Base-by-base conservation (phyloP, 2,329 filamentous ascomycete species). In the Colletotrichum australisinense region DNA sequence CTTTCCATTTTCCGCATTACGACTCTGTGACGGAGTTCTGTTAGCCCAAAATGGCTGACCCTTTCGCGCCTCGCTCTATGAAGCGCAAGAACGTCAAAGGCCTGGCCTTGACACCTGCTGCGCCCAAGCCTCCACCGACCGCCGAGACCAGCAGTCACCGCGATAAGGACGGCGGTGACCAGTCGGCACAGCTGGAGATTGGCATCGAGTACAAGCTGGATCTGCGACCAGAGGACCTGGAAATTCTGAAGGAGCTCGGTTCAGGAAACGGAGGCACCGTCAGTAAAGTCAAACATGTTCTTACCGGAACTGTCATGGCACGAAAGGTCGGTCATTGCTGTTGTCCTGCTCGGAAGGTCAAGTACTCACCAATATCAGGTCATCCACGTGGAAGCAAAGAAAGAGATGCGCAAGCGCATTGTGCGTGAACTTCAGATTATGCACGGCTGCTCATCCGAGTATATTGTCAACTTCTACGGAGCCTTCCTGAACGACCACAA, bases 71-170 rank as follows among this genome's bases (percentile, higher is more conserved):
- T 84, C 90, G 90, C 84, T 97, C 97, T 75, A 93, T 99, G 92
- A 98, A 98, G 92, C 93, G 96, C 88, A 98, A 98, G 91, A 99
- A 99, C 83, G 93, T 97, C 84, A 98, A 98, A 87, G 96, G 95
- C 49, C 92, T 99, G 63, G 95, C 95, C 77, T 88, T 99, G 81
- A 95, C 91, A 79, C 92, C 94, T 63, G 92, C 93, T 28, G 89
- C 93, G 59, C 93, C 94, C 55, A 94, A 95, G 75, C 87, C 90
- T 63, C 86, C 91, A 67, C 90, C 92, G 67, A 92, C 94, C 35
- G 93, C 94, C 58, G 93, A 95, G 78, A 92, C 91, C 73, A 94
- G 89, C 73, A 91, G 91, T 76, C 86, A 88, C 69, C 89, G 88
- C 75, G 93, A 94, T 80, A 87, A 88, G 74, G 86, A 84, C 68